Base-by-base conservation (phyloP, 2,329 filamentous ascomycete genomes). In the Hypomyces rosellus region DNA sequence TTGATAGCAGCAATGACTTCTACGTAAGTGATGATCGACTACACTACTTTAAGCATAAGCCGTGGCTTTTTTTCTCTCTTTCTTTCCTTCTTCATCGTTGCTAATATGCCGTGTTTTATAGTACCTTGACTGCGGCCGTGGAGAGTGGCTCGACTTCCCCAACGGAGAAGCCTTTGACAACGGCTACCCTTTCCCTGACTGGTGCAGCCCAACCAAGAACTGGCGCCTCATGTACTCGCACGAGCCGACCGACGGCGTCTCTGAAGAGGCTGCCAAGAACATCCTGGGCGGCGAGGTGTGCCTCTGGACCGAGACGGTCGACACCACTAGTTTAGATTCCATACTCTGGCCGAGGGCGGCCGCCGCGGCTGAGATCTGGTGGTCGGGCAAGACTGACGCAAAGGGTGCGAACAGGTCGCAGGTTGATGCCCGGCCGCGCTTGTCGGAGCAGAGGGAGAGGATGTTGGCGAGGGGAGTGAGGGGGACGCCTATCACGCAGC, bases 121-220 rank as follows among this genome's bases (percentile, higher is more conserved):
- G 84, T 91, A 91, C 62, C 83, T 93, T 47, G 88, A 93, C 70
- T 95, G 89, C 63, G 88, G 89, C 30, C 78, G 85, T 55, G 89
- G 89, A 38, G 79, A 87, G 60, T 93, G 86, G 85, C 73, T 92
- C 56, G 84, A 88, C 71, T 87, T 86, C 60, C 71, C 72, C 49
- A 81, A 81, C 45, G 82, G 78, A 16, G 68, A 67, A 1, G 74
- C 14, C 78, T 77, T 47, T 20, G 22, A 53, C 11, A 43, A 50
- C 22, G 44, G 71, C 68, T 89, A 78, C 63, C 88, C 88, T 0
- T 95, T 87, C 72, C 69, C 73, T 52, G 89, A 95, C 71, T 95
- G 90, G 78, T 95, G 89, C 70, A 72, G 74, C 0, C 90, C 90
- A 1, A 75, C 76, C 62, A 89, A 95, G 72, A 88, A 80, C 70